These are phyloP conservation scores for Blastobotrys buckinghamii DNA, from an alignment of 1,139 yeast species.

Conservation along the genomic window DNA sequence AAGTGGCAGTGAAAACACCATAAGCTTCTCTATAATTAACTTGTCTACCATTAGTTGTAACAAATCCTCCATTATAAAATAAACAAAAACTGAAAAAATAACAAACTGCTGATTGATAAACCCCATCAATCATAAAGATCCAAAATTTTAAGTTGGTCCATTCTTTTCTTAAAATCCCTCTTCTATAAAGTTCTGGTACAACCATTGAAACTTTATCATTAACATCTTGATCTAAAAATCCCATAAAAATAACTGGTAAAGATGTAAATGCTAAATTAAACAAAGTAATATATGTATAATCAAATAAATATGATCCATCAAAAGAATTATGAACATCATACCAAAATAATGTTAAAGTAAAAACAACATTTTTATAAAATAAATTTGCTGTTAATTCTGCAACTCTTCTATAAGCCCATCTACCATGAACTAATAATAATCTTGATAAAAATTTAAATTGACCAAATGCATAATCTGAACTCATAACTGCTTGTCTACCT, in stretches of 20 bases:
- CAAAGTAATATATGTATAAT: constrained; percentile 86
- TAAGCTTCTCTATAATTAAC: constrained; percentile 79
- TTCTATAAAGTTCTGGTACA: constrained; percentile 80
- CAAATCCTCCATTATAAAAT: constrained; percentile 52
- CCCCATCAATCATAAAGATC: constrained; percentile 77
- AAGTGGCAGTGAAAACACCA: constrained; percentile 75
- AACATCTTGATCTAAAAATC: constrained; percentile 91
- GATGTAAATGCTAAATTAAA: constrained; percentile 95
- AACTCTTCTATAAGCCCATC: constrained; percentile 91
- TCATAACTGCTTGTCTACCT: constrained; percentile 99
- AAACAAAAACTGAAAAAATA: constrained; percentile 81
- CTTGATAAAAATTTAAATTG: constrained; percentile 82
- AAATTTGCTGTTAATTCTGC: constrained; percentile 93
- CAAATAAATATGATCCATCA: constrained; percentile 89
- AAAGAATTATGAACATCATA: constrained; percentile 78
- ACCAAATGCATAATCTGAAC: constrained; percentile 94
- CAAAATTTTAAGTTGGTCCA: constrained; percentile 78
- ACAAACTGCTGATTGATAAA: constrained; percentile 80
- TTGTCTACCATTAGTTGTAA: constrained; percentile 56
- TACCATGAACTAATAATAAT: constrained; percentile 81
- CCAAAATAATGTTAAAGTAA: constrained; percentile 88
- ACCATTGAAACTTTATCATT: constrained; percentile 69
- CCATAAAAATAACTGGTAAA: constrained; percentile 84
- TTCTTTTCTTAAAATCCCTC: constrained; percentile 77
- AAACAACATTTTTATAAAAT: constrained; percentile 87